Evolutionary conservation across 768 basidiomycete genomes (phyloP), one percentile per base, ranked within the genome.

Genomic region (Russula ochroleuca): DNA sequence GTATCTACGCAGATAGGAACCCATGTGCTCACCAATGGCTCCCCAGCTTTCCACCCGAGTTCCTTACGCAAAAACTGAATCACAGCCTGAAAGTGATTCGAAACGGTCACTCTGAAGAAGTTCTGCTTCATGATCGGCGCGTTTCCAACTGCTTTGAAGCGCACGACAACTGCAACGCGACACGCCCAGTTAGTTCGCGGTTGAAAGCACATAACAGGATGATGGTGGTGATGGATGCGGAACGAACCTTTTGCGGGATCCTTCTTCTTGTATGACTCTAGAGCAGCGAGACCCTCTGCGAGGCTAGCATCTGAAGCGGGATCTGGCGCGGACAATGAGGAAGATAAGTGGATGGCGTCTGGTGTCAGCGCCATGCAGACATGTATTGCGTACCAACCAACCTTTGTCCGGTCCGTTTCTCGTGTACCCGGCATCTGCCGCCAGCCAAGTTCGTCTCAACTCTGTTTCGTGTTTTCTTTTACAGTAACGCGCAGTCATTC

Each of bases 51-150:
- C 87, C 91, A 93, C 1, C 87, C 86, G 43, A 98, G 75, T 72
- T 98, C 94, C 71, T 85, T 92, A 67, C 95, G 77, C 75, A 98
- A 72, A 74, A 98, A 97, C 71, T 92, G 87, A 47, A 96, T 94
- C 60, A 98, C 95, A 9, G 93, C 91, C 73, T 97, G 94, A 70
- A 98, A 99, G 59, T 90, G 82, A 73, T 97, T 94, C 45, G 89
- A 87, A 14, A 94, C 90, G 0, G 94, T 94, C 71, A 98, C 95
- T 80, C 95, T 96, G 85, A 94, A 98, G 70, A 95, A 91, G 78
- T 96, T 98, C 77, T 96, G 92, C 77, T 90, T 95, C 95, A 99
- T 97, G 70, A 99, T 94, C 0, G 96, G 96, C 1, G 95, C 96
- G 70, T 96, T 95, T 51, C 96, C 96, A 11, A 97, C 91, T 2